Percentiles rank a stretch among this genome's conserved stretches.
These are phyloP conservation scores for Trichoderma atroviride DNA, from an alignment of 2,329 filamentous ascomycete genomes.

Conservation along the genomic window DNA sequence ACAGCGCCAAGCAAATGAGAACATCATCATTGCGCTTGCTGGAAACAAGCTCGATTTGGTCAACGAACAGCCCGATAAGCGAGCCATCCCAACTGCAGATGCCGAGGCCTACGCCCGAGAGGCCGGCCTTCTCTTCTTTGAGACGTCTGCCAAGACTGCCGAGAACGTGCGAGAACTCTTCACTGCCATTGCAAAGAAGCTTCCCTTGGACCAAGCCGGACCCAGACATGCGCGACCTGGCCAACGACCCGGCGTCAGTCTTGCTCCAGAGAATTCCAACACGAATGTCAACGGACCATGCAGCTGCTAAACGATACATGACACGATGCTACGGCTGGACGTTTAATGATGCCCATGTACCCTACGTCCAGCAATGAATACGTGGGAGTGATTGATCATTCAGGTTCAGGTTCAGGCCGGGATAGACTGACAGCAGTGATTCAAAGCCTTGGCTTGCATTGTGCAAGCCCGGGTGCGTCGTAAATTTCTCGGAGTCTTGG, in stretches of 20 bases:
- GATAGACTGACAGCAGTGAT: constrained; percentile 36
- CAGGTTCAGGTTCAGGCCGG: constrained; percentile 33
- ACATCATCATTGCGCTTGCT: constrained; percentile 97
- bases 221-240: constrained; percentile 77
- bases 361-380: constrained; percentile 32
- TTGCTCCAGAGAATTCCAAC: constrained; percentile 59
- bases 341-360: constrained; percentile 26
- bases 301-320: constrained; percentile 51
- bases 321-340: constrained; percentile 22
- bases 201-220: constrained; percentile 94
- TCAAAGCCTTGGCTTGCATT: constrained; percentile 33
- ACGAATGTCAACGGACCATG: constrained; percentile 60
- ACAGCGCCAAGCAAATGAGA: constrained; percentile 98
- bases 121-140: constrained; percentile 93
- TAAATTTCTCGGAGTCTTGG: constrained; percentile 48
- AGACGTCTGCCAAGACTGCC: constrained; percentile 96
- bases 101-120: constrained; percentile 95
- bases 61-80: constrained; percentile 91
- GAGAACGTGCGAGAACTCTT: constrained; percentile 96
- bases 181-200: constrained; percentile 95
- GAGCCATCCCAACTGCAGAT: constrained; percentile 84
- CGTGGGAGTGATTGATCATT: constrained; percentile 29
- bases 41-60: constrained; percentile 98
- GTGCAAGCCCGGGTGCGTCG: constrained; percentile 36
- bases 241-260: constrained; percentile 61